Evolutionary conservation across 2,329 filamentous ascomycete genomes (phyloP), one percentile per base, ranked within the genome.

Genomic region (Aspergillus aculeatus): DNA sequence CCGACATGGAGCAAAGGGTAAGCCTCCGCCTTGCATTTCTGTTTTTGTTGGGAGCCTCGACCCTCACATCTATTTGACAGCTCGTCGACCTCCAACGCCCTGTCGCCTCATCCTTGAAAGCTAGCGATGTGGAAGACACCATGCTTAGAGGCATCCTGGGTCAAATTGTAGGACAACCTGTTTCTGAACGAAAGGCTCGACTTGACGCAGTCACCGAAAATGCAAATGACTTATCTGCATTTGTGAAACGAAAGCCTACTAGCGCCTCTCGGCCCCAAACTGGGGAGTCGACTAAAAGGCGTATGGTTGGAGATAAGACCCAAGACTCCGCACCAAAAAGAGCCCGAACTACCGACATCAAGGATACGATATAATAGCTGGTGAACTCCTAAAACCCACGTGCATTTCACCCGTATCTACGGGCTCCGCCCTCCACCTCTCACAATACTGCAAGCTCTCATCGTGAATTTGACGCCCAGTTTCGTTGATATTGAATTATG

Each of bases 1-100:
- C 78, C 23, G 86, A 88, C 54, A 86, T 89, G 80, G 78, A 86
- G 66, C 81, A 84, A 67, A 76, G 85, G 62, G 81, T 84, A 72
- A 73, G 77, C 50, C 23, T 24, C 52, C 12, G 12, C 21, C 50
- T n/a, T 26, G 12, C 23, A 41, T 35, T 24, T n/a, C 50, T 35
- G 47, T n/a, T 51, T 47, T 38, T 62, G 16, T 38, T 61, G 9
- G 9, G 19, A 53, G 51, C 23, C 23, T 47, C 23, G 31, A 41
- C 21, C 65, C 41, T 66, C 41, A 55, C 19, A 32, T 23, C 19
- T 23, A 29, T 4, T 56, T 55, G 47, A 48, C 68, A 84, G 76
- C 77, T 88, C 19, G 69, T 78, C 49, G 86, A 89, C 62, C 82
- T 88, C 7, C 80, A 79, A 38, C 80, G 81, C 29, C 82, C 85